Evolutionary conservation across 305 asterid species (phyloP), one percentile per base, ranked within the genome.

Genomic region (Fraxinus latifolia): DNA sequence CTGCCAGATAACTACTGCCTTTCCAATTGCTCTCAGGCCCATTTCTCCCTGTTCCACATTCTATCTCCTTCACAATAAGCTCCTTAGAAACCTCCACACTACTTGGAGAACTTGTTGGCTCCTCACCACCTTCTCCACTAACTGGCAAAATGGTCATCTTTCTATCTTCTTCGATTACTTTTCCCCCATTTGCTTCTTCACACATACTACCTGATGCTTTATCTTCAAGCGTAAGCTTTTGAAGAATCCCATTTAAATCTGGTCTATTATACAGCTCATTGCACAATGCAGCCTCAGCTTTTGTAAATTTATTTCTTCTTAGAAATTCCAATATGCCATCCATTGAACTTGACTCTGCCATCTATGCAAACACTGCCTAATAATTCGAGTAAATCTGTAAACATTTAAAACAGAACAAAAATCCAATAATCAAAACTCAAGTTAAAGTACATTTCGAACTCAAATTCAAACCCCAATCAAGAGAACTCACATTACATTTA

Each of bases 51-150:
- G 88, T 83, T 44, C 94, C 95, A 72, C 91, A 91, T 88, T 92
- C 97, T 50, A 95, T 94, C 89, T 94, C 99, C 87, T 96, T 96
- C 84, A 94, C 91, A 80, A 96, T 91, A 71, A 94, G 90, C 92
- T 96, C 99, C 86, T 91, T 91, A 1, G 90, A 91, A 23, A 82
- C 83, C 77, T 88, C 95, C 15, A 80, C 77, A 77, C 81, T 79
- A 84, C 86, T 84, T 37, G 85, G 82, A 60, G 87, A 83, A 85
- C 78, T 87, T 39, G 82, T 76, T 15, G 86, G 67, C 67, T 84
- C 92, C 84, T 89, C 84, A 23, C 67, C 68, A 82, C 79, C 82
- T 77, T 84, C 92, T 70, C 81, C 91, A 82, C 78, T 86, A 42
- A 70, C 82, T 77, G 80, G 50, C 36, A 84, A 81, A 86, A 80